phyloP scores from a whole-genome alignment of 176 grass and related monocot genomes.

The Themeda triandra region DNA sequence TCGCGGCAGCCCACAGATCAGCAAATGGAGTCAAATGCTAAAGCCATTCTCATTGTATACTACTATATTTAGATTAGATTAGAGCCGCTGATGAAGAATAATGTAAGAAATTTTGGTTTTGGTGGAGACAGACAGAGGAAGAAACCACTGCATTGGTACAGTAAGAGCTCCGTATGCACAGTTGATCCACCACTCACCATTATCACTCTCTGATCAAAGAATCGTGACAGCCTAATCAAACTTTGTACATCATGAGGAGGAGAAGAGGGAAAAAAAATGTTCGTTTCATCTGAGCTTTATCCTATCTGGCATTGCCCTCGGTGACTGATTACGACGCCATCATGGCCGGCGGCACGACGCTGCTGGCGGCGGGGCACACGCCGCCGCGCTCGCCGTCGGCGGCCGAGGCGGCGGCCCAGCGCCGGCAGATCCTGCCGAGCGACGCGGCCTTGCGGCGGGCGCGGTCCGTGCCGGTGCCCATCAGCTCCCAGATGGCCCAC shows the following conservation, averaged over 20 bases:
- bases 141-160: background rate
- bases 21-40: background rate
- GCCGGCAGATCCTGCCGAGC: conserved; percentile 81
- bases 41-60: too few relatives aligned
- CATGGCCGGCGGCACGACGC: conserved; percentile 44
- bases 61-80: background rate
- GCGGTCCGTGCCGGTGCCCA: conserved; percentile 85
- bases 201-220: conserved; percentile 34
- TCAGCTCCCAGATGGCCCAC: conserved; percentile 98
- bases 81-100: background rate
- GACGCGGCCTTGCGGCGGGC: conserved; percentile 83
- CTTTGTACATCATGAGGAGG: conserved; percentile 18
- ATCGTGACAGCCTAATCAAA: conserved; percentile 27
- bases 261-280: background rate
- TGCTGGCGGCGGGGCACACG: conserved; percentile 46
- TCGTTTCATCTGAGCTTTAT: background rate
- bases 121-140: background rate
- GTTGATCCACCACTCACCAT: conserved; percentile 36
- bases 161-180: conserved; percentile 31
- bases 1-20: background rate
- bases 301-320: background rate
- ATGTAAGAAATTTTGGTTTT: background rate
- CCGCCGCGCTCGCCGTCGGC: conserved; percentile 48
- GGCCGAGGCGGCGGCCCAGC: conserved; percentile 61
- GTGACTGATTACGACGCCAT: conserved; percentile 35